Evolutionary conservation across 2,329 filamentous ascomycete species (phyloP), one percentile per base, ranked within the genome.

Genomic region (Cladosporium austrohemisphaericum): DNA sequence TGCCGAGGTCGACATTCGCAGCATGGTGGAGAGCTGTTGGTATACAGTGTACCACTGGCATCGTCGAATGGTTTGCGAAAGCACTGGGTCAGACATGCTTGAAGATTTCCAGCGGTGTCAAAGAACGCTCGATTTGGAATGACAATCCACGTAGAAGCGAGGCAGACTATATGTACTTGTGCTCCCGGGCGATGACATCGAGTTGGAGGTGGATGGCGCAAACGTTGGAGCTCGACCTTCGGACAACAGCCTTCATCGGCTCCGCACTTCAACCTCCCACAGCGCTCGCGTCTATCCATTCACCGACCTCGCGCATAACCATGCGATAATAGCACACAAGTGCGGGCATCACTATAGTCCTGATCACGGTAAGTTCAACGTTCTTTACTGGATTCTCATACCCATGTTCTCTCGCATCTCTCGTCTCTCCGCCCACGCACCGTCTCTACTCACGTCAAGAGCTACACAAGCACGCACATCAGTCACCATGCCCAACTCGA

Each of bases 401-500:
- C 14, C 10, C 14, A 43, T 36, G 31, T 31, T 31, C 25, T 43
- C 23, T 31, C 44, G 44, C 20, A 3, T 22, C 13, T 31, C 4
- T 23, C 40, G 13, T 10, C 11, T 25, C 11, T 33, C 32, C 47
- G 13, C 37, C 5, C 26, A 36, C 14, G 16, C 40, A n/a, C 26
- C 23, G 6, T 31, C 16, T 28, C 44, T 38, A 4, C n/a, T 32
- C 6, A 19, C 44, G 16, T 36, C 50, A 26, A 14, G 18, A 10
- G 32, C 22, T 5, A 44, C 36, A 18, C 20, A 38, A 19, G 37
- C 32, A 22, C 44, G 23, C 18, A 16, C 16, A 18, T 18, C 46
- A 26, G 16, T 29, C 49, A 60, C 31, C 20, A 70, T 71, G 68
- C 61, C 64, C 37, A 60, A 58, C 47, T 66, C 67, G 20, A 68